Evolutionary conservation across 2,329 filamentous ascomycete genomes (phyloP).

Genomic region (Claviceps digitariae): DNA sequence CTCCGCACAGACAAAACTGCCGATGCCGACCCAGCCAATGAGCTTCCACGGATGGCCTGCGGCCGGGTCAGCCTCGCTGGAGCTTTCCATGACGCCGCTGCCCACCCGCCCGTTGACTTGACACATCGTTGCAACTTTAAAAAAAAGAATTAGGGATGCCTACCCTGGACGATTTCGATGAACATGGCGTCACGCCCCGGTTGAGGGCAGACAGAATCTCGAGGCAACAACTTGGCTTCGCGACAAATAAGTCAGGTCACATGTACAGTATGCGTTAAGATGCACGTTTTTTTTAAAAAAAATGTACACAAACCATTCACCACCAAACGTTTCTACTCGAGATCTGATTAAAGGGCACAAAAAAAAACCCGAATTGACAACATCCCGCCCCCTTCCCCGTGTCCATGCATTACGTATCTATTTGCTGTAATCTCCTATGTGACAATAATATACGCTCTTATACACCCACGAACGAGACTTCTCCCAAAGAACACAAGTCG

Average conservation of each 20-base stretch:
- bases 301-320: too few species aligned
- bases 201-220: too few species aligned
- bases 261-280: too few species aligned
- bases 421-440: constrained; percentile 2
- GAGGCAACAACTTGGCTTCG: too few species aligned
- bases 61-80: background rate
- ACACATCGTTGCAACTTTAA: background rate
- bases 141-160: background rate
- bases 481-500: background rate
- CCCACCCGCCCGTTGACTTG: background rate
- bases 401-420: background rate
- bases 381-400: background rate
- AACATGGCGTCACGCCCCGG: too few species aligned
- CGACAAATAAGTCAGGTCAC: too few species aligned
- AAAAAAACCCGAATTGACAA: background rate
- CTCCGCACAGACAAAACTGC: background rate
- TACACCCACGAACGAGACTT: background rate
- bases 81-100: too few species aligned
- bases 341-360: background rate
- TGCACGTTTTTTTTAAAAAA: too few species aligned
- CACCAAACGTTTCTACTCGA: too few species aligned
- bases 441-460: constrained; percentile 4
- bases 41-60: background rate
- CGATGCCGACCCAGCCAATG: background rate
- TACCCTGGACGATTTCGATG: background rate